phyloP scores from a whole-genome alignment of 495 filamentous ascomycete species.

The Annulohypoxylon stygium region DNA sequence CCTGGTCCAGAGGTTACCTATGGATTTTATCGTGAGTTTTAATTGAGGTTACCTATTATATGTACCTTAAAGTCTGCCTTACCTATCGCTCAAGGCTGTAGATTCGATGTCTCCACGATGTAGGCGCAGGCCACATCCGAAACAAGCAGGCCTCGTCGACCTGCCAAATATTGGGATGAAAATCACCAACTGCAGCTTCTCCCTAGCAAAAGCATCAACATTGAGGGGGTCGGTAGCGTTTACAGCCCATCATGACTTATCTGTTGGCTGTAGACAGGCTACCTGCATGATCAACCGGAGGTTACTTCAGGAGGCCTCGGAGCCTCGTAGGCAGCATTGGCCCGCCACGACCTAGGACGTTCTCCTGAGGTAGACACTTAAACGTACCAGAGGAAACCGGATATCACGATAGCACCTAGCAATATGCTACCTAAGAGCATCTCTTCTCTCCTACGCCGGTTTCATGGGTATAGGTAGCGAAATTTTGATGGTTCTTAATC shows the following conservation, averaged over 20 bases:
- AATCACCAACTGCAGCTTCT: not conserved
- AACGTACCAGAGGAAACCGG: too few relatives aligned
- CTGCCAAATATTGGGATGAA: not conserved
- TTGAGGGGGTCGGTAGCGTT: conserved; percentile 11
- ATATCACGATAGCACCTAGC: not conserved
- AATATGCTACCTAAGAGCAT: not conserved
- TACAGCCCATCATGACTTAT: conserved; percentile 1
- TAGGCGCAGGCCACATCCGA: conserved; percentile 12
- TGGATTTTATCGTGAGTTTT: not conserved
- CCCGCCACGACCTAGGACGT: not conserved
- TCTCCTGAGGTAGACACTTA: not conserved
- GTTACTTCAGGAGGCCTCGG: conserved; percentile 29
- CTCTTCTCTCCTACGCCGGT: not conserved
- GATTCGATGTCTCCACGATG: not conserved
- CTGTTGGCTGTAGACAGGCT: conserved; percentile 22
- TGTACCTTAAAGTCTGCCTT: conserved; percentile 29
- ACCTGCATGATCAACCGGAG: conserved; percentile 6
- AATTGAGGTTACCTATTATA: not conserved
- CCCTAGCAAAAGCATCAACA: not conserved
- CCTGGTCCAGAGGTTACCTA: not conserved
- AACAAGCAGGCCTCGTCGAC: conserved; percentile 13
- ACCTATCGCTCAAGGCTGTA: not conserved
- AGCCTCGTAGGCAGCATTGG: conserved; percentile 14
- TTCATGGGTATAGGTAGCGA: not conserved
- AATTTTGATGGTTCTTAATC: not conserved